Base-by-base conservation (phyloP, 805 yeast genomes). In the Zygotorulaspora danielsina region DNA sequence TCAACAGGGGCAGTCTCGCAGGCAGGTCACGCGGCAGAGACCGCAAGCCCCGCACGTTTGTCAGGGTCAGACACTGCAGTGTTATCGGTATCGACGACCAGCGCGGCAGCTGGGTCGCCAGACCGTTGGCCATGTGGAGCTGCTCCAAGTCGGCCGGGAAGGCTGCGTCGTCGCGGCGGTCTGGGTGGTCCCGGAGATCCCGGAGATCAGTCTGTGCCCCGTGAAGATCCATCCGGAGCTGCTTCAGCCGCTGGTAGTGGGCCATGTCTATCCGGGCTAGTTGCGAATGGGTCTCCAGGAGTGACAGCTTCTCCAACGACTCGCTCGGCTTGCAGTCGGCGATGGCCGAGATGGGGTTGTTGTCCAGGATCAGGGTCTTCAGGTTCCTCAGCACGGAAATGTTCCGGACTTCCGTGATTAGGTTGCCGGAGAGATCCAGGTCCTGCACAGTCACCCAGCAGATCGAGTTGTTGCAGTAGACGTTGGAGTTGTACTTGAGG, bases 341-440 rank as follows among this genome's bases (percentile, higher is more conserved):
- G 17, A 27, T 27, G 18, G 11, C 11, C 26, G 26, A 48, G 16
- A 54, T 28, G 30, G 59, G 54, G 31, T 57, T 58, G 24, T 51
- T 51, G 24, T 58, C 52, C 11, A 59, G 25, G 15, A 32, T 48
- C 24, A 59, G 41, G 5, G 46, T 42, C 11, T 42, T 41, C 21
- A 59, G 40, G 9, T 36, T 42, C 13, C 32, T 40, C 27, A 59
- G 44, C 5, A 32, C 11, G 15, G 39, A 36, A n/a, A 58, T 32
- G 44, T 58, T 55, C n/a, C 39, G 39, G 10, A 59, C 19, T 8
- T 36, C 33, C 2, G 50, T 51, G 15, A 59, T 54, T 8, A 38
- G 30, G 36, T 59, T 59, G 33, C 41, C 39, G 22, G 51, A 36
- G 12, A 59, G 42, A 35, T 58, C 46, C n/a, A 59, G 45, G 15